Evolutionary conservation across 169 alveolate genomes (phyloP).

Genomic region (Toxoplasma gondii): DNA sequence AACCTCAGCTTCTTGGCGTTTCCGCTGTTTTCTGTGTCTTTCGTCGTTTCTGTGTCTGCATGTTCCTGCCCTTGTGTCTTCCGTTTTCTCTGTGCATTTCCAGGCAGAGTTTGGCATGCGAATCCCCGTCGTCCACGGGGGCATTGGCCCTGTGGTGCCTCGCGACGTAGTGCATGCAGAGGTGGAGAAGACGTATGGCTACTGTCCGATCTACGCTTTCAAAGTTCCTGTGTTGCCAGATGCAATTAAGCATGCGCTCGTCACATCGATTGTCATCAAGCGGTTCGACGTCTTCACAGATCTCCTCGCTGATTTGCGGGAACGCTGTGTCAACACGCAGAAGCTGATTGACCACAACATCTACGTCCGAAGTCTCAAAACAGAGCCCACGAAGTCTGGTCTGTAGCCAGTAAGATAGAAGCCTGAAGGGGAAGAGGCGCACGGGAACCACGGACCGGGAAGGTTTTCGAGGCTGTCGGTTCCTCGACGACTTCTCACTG

Average conservation of each 20-base stretch:
- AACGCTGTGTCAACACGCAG: conserved; percentile 48
- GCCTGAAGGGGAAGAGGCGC: no score
- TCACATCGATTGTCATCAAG: conserved; percentile 77
- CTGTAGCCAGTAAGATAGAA: background rate
- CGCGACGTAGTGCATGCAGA: conserved; percentile 88
- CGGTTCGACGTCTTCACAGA: conserved; percentile 83
- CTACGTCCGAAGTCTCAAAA: conserved; percentile 61
- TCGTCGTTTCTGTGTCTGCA: no score
- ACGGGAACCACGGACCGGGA: background rate
- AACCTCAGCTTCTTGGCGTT: no score
- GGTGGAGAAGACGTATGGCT: conserved; percentile 79
- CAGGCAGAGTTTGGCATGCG: conserved; percentile 73
- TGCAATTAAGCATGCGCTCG: conserved; percentile 83
- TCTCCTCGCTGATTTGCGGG: conserved; percentile 80
- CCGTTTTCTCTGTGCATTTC: background rate
- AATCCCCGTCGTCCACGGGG: conserved; percentile 87
- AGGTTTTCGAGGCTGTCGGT: no score
- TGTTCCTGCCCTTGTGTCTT: no score
- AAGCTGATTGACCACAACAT: conserved; percentile 50
- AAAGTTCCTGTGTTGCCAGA: conserved; percentile 83
- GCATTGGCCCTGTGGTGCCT: conserved; percentile 83
- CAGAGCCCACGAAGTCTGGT: conserved; percentile 61
- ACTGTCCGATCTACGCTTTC: conserved; percentile 86
- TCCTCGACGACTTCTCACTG: no score
- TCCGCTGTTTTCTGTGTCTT: no score